These are phyloP conservation scores for Solanum clarkiae DNA, from an alignment of 257 asterid species.

Conservation along the genomic window DNA sequence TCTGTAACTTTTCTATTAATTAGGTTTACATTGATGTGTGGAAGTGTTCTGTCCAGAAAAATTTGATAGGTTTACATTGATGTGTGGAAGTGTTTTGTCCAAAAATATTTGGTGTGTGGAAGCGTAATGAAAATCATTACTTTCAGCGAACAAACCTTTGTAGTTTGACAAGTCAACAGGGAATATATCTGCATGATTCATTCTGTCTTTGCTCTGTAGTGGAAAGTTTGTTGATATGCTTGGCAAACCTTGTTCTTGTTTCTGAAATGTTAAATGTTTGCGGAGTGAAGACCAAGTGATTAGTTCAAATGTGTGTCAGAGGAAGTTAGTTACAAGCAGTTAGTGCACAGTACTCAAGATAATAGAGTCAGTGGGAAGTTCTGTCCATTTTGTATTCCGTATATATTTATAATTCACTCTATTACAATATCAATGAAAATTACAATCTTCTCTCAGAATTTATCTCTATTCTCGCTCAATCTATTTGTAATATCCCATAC, in stretches of 20 bases:
- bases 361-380: too few relatives aligned
- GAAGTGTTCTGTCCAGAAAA: neutral
- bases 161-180: neutral
- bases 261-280: too few relatives aligned
- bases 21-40: neutral
- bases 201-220: neutral
- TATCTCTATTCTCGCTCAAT: too few relatives aligned
- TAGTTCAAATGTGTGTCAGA: too few relatives aligned
- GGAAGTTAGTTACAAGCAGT: too few relatives aligned
- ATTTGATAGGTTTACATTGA: neutral
- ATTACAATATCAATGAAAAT: too few relatives aligned
- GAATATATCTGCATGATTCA: neutral
- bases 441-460: too few relatives aligned
- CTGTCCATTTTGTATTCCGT: too few relatives aligned
- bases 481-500: too few relatives aligned
- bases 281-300: too few relatives aligned
- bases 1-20: neutral
- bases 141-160: neutral
- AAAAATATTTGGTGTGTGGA: neutral
- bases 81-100: neutral
- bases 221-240: neutral
- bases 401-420: too few relatives aligned
- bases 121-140: neutral
- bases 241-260: neutral
- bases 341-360: too few relatives aligned